Evolutionary conservation across 2,329 filamentous ascomycete genomes (phyloP).

Genomic region (Ophiostoma montium): DNA sequence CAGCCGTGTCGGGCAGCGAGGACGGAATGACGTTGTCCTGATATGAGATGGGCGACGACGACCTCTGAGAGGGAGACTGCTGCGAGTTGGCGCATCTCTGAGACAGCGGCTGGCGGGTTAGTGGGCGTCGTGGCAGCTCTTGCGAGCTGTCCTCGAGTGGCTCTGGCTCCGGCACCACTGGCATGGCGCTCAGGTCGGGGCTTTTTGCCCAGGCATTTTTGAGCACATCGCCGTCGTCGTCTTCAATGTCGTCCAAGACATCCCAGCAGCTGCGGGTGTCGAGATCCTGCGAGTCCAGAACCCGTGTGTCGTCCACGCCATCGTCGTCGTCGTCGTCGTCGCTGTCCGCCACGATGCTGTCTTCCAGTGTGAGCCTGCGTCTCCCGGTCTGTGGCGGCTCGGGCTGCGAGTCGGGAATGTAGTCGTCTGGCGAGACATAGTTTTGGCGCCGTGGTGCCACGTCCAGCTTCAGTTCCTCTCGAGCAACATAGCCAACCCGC

Average conservation of each 20-base stretch:
- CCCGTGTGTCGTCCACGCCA: neutral
- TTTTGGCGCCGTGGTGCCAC: neutral
- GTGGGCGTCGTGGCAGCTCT: neutral
- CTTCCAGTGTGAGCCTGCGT: neutral
- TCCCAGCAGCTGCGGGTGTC: neutral
- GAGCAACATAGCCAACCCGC: neutral
- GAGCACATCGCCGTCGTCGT: neutral
- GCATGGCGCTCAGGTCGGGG: slow-evolving; percentile 5
- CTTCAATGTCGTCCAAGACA: neutral
- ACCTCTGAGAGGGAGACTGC: slow-evolving; percentile 1
- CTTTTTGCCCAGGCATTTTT: neutral
- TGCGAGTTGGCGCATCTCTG: slow-evolving; percentile 4
- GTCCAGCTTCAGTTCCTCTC: slow-evolving; percentile 22
- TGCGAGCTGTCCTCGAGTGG: neutral
- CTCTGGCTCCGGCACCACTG: neutral
- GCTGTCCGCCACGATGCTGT: neutral
- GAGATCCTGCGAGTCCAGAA: neutral
- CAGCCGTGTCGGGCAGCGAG: slow-evolving; percentile 7
- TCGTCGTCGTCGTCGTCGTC: neutral
- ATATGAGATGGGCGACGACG: neutral
- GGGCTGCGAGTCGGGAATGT: slow-evolving; percentile 41
- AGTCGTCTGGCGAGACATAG: slow-evolving; percentile 11
- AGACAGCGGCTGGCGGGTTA: neutral
- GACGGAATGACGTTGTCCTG: slow-evolving; percentile 5
- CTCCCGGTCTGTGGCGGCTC: slow-evolving; percentile 8